phyloP scores from a whole-genome alignment of 805 yeast genomes.

The Schwanniomyces sp. region DNA sequence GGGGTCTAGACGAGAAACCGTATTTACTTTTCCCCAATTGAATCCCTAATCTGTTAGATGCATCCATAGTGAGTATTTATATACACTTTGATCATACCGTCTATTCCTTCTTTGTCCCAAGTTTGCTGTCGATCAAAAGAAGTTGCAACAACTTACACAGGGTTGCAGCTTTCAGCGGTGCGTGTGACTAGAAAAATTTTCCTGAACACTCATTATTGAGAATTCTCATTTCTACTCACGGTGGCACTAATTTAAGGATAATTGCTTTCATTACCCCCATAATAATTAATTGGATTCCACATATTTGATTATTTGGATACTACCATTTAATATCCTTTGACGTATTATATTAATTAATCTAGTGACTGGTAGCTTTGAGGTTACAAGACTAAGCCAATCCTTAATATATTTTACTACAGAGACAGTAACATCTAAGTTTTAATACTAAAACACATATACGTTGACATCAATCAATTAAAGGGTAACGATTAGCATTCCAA shows the following conservation, averaged over 20 bases:
- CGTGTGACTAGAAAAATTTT: constrained; percentile 1
- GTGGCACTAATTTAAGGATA: neutral
- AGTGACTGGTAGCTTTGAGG: neutral
- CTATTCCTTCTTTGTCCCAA: neutral
- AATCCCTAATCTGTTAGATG: too few species aligned
- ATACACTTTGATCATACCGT: neutral
- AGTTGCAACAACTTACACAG: constrained; percentile 1
- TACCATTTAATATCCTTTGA: neutral
- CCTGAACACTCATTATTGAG: neutral
- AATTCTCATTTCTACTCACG: constrained; percentile 1
- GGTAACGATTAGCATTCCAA: neutral
- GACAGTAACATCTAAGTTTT: neutral
- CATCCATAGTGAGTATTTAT: neutral
- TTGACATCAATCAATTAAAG: neutral
- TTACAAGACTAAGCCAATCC: neutral
- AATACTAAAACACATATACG: neutral
- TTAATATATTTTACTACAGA: neutral
- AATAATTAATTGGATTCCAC: neutral
- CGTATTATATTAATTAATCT: neutral
- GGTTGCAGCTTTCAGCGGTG: neutral
- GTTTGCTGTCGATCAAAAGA: neutral
- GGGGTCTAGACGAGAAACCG: neutral
- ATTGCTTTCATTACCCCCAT: neutral
- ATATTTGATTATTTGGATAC: neutral
- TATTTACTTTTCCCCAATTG: too few species aligned